These are phyloP conservation scores for Sechiopsis laciniata DNA, from an alignment of 306 rosid species.

Conservation along the genomic window DNA sequence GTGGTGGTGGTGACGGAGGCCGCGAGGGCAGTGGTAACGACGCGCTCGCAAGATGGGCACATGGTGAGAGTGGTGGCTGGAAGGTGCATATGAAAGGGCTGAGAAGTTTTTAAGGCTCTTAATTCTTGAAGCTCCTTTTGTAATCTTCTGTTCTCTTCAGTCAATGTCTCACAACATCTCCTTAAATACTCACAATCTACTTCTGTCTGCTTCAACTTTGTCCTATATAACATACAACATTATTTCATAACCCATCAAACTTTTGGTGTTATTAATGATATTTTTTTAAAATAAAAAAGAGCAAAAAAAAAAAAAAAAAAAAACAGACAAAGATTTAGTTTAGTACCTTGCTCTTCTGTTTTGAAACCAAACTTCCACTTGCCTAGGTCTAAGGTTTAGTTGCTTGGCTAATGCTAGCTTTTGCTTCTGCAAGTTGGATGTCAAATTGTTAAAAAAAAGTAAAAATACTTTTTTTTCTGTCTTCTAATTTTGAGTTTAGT, in stretches of 20 bases:
- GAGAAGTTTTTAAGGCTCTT: conserved; percentile 73
- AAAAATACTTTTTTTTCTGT: no score
- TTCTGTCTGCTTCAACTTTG: conserved; percentile 95
- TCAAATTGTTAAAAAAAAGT: neutral
- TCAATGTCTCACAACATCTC: conserved; percentile 81
- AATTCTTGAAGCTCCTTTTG: conserved; percentile 90
- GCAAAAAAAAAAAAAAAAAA: neutral
- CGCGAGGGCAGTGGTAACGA: conserved; percentile 41
- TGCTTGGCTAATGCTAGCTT: conserved; percentile 75
- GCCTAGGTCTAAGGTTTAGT: conserved; percentile 87
- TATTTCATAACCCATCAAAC: neutral
- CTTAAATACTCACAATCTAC: conserved; percentile 95
- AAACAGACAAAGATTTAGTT: neutral
- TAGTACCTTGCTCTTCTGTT: conserved; percentile 91
- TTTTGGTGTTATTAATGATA: neutral
- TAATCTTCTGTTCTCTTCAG: conserved; percentile 84
- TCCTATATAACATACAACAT: conserved; percentile 34
- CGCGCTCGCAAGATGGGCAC: conserved; percentile 94
- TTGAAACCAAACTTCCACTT: conserved; percentile 98
- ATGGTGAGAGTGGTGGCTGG: conserved; percentile 99
- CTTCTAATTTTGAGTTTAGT: no score
- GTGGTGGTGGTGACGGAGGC: conserved; percentile 12
- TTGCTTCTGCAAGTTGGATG: conserved; percentile 54
- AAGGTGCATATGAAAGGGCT: conserved; percentile 82
- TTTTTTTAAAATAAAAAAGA: neutral